Evolutionary conservation across 768 basidiomycete genomes (phyloP).

Genomic region (Pleurotus djamor): DNA sequence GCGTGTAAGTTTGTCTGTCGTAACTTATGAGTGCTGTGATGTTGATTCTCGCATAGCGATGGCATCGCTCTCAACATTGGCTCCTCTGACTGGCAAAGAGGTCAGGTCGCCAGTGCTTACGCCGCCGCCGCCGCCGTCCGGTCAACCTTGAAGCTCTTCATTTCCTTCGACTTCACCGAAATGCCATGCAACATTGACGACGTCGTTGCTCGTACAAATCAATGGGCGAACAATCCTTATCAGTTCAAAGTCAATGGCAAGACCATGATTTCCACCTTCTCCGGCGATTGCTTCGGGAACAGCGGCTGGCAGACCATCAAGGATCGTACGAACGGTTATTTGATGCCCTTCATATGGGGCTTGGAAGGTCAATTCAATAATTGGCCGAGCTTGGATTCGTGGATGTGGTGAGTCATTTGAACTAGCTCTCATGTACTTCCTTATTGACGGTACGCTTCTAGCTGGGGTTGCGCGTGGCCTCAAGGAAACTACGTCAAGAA

Average conservation of each 20-base stretch:
- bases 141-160: conserved; percentile 49
- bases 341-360: conserved; percentile 59
- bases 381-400: conserved; percentile 50
- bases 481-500: conserved; percentile 40
- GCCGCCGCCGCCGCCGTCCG: conserved; percentile 41
- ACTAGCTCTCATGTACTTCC: background rate
- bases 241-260: conserved; percentile 56
- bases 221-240: conserved; percentile 45
- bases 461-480: conserved; percentile 69
- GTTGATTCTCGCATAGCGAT: too few relatives aligned
- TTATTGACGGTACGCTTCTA: conserved; percentile 10
- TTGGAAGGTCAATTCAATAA: conserved; percentile 39
- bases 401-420: conserved; percentile 38
- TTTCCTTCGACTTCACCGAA: conserved; percentile 55
- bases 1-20: too few relatives aligned
- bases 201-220: conserved; percentile 40
- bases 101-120: conserved; percentile 47
- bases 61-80: conserved; percentile 68
- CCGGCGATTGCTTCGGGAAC: conserved; percentile 58
- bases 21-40: too few relatives aligned
- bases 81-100: conserved; percentile 46
- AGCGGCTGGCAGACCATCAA: conserved; percentile 43
- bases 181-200: conserved; percentile 44
- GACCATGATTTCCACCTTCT: conserved; percentile 59
- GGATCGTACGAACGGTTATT: conserved; percentile 41